Evolutionary conservation across 768 basidiomycete genomes (phyloP).

Genomic region (Polyporus arcularius): DNA sequence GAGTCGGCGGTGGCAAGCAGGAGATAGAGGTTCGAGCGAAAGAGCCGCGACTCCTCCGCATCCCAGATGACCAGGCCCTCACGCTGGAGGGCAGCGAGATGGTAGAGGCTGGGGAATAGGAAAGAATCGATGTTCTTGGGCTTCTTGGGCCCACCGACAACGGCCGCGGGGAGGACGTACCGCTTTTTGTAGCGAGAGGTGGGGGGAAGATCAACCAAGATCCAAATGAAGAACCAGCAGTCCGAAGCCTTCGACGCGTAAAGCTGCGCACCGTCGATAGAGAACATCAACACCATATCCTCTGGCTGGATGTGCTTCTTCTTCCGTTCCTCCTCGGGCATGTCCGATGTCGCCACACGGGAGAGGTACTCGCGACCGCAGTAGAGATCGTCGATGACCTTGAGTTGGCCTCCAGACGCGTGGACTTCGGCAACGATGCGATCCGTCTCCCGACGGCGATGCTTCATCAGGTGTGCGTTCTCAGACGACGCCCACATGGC

Average conservation of each 20-base stretch:
- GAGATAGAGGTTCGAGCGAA: slow-evolving; percentile 4
- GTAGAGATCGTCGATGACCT: slow-evolving; percentile 34
- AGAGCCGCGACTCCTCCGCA: neutral
- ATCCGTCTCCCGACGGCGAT: neutral
- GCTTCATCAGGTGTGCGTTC: neutral
- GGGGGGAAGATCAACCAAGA: slow-evolving; percentile 24
- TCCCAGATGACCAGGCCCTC: slow-evolving; percentile 33
- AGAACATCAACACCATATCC: slow-evolving; percentile 28
- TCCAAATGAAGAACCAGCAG: slow-evolving; percentile 36
- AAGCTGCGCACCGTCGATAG: slow-evolving; percentile 31
- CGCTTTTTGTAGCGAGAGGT: slow-evolving; percentile 32
- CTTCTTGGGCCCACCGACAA: slow-evolving; percentile 33
- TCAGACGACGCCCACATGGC: slow-evolving; percentile 29
- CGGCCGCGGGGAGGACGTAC: slow-evolving; percentile 26
- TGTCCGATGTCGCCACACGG: slow-evolving; percentile 21
- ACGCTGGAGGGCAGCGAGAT: slow-evolving; percentile 28
- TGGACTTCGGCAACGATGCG: neutral
- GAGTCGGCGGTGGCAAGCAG: slow-evolving; percentile 8
- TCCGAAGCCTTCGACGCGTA: slow-evolving; percentile 34
- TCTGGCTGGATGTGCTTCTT: neutral
- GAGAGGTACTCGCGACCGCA: slow-evolving; percentile 26
- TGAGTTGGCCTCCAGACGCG: slow-evolving; percentile 17
- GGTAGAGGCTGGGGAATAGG: slow-evolving; percentile 30
- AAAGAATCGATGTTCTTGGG: slow-evolving; percentile 35
- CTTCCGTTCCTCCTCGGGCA: too few relatives aligned